Evolutionary conservation across 1,139 yeast species (phyloP), one percentile per base, ranked within the genome.

Genomic region (Waltiozyma sp.): DNA sequence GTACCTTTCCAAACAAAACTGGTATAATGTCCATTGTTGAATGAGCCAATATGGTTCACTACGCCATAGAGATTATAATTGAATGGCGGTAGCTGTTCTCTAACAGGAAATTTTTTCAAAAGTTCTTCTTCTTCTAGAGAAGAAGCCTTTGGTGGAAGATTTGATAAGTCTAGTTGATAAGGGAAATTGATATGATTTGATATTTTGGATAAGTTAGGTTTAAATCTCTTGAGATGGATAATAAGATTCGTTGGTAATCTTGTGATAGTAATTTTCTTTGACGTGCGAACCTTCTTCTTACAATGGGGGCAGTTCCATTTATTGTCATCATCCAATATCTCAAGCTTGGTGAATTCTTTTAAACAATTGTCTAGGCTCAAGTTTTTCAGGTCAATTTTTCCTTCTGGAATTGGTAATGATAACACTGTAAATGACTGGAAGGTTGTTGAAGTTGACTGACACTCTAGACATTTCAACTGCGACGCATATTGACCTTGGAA

Each of bases 401-500:
- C 23, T 13, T 58, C 52, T 0, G 93, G 89, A 26, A 84, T 76
- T 0, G 95, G 95, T 42, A 86, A 67, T 10, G 88, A 75, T 43
- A 86, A 67, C 19, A 81, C 83, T 28, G 87, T 77, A 57, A 85
- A 86, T 2, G 94, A 77, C 56, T 80, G 87, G 56, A 82, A 91
- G 0, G 96, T 87, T 0, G 97, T 88, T 0, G 96, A 87, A 0
- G 95, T 87, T 33, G 68, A 66, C 1, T 73, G 72, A 64, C 98
- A 91, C 39, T 73, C 77, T 42, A 80, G 63, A 60, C 98, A 91
- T 55, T 72, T 73, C 53, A 91, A 67, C 47, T 78, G 83, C 10
- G 95, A 85, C 41, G 87, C 74, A 56, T 84, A 84, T 62, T 91
- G 96, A 1, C 96, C 96, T 61, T 88, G 96, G 57, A 87, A 86